Evolutionary conservation across 371 early-diverging fungal species (phyloP), one percentile per base, ranked within the genome.

Genomic region (Mucor indicus): DNA sequence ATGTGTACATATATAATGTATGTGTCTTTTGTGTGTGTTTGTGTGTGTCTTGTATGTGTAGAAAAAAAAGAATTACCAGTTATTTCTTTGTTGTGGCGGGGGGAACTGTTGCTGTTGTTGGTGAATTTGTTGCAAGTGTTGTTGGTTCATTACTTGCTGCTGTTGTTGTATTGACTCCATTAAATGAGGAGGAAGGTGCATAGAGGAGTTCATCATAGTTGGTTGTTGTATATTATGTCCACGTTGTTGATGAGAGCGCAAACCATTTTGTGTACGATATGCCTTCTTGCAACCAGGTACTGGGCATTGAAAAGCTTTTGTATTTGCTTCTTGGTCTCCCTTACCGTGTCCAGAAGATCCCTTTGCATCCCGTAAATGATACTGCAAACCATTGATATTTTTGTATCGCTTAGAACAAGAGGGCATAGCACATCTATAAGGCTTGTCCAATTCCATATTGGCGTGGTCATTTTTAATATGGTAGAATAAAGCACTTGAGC

Each of bases 371-470:
- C 86, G 80, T 29, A 95, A 72, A 57, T 96, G 96, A 67, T 96
- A 96, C 59, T 92, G 90, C 7, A 99, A 79, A 5, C 99, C 99
- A 54, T 93, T 97, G 54, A 92, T 82, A 67, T 98, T 98, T 65
- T 97, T 98, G 79, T 98, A 99, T 17, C 81, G 67, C 55, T 91
- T 94, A 43, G 80, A 75, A 51, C 98, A 98, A 0, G 78, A 85
- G 4, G 78, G 67, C 67, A 93, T 77, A 0, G 86, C 84, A 57
- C 98, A 98, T 10, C 85, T 79, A 68, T 84, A 90, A 9, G 89
- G 87, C 50, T 82, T 84, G 11, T 38, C 50, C 23, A 75, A 47
- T 2, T 62, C 62, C 2, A 64, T 33, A 15, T 67, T 62, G 1
- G 84, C 70, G 48, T 89, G 89, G 0, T 67, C 67, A 1, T 67